Conservation (phyloP, 2,329 filamentous ascomycete genomes). For the Diplodia sapinea region DNA sequence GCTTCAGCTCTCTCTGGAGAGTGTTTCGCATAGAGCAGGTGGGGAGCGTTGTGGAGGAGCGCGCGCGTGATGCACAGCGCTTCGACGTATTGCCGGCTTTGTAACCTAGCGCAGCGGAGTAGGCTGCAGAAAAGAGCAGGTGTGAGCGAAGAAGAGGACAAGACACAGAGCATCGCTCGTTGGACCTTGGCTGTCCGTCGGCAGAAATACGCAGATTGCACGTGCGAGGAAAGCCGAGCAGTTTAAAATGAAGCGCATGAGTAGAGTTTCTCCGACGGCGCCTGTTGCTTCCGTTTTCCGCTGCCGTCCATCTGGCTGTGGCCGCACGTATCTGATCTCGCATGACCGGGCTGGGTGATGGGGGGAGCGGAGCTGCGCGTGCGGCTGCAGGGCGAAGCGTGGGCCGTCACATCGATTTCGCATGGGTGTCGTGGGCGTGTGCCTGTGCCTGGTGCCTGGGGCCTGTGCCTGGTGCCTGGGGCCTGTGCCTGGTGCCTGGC, state of each 20-base stretch:
- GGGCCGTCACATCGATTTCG: background rate
- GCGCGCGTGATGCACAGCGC: background rate
- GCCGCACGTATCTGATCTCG: background rate
- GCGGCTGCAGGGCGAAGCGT: background rate
- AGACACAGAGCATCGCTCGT: background rate
- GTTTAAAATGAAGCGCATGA: conserved; percentile 1
- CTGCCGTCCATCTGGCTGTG: background rate
- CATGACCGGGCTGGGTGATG: background rate
- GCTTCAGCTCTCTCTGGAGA: background rate
- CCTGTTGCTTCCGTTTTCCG: background rate
- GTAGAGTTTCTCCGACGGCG: conserved; percentile 2
- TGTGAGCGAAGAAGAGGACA: background rate
- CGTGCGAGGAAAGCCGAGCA: background rate
- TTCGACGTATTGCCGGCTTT: conserved; percentile 9
- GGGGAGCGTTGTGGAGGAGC: background rate
- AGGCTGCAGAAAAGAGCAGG: conserved; percentile 11
- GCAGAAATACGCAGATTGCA: conserved; percentile 6
- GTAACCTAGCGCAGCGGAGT: background rate
- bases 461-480: no score
- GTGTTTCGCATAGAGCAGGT: conserved; percentile 11
- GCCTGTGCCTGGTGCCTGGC: conserved; percentile 8
- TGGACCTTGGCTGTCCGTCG: background rate
- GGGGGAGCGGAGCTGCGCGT: background rate
- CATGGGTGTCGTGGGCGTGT: background rate
- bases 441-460: no score